Evolutionary conservation across 495 filamentous ascomycete genomes (phyloP), one percentile per base, ranked within the genome.

Genomic region (Apiosordaria backusii): DNA sequence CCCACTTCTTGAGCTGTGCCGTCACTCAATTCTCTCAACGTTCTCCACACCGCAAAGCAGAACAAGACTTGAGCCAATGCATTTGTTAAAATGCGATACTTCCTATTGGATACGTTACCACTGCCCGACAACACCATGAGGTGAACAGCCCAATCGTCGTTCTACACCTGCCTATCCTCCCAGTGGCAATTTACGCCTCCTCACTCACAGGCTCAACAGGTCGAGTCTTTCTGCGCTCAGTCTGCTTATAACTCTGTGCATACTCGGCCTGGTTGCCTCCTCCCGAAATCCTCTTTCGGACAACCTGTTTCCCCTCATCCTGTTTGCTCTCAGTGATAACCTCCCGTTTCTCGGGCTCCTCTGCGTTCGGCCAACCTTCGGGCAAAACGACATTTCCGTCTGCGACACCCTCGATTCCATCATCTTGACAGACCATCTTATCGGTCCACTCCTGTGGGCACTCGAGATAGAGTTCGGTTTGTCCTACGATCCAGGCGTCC

Each of bases 381-480:
- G 57, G 24, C 25, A 45, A 29, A 26, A 61, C 59, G 4, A 61
- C 59, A 18, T 25, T 9, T 21, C 59, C 59, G 21, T 61, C 27
- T 15, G 59, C 59, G 5, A 45, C 26, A 25, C 59, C 59, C 13
- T 35, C 27, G 29, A 61, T 40, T n/a, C 59, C 59, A 45, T 61
- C 59, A 22, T 61, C 59, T 4, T 21, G 25, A n/a, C 59, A 61
- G 18, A 29, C 25, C 59, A 61, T 19, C 21, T 61, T 27, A 10
- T 45, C 26, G 21, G 29, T 45, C 16, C 29, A 40, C 59, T 61
- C 26, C n/a, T 45, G 24, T n/a, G 24, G 18, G n/a, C 59, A 61
- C 18, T 61, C 26, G 16, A 61, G 59, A 27, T 61, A 61, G 18
- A 61, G 9, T 61, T 61, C 59, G 18, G 59, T 45, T 15, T 35